Base-by-base conservation (phyloP, 768 basidiomycete genomes). In the Boletales sp. region DNA sequence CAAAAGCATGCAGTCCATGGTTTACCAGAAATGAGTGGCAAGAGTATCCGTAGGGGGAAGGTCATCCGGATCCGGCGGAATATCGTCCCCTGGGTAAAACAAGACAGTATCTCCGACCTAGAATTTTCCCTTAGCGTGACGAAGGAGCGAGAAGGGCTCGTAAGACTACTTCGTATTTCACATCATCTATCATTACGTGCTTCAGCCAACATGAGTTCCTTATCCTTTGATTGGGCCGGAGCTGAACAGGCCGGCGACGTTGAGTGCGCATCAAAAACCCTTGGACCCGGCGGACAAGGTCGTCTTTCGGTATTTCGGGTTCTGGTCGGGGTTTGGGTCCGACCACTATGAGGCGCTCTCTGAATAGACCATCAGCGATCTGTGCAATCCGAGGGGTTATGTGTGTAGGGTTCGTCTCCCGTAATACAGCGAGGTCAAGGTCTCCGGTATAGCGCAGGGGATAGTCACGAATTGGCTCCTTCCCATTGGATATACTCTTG, bases 91-190 rank as follows among this genome's bases (percentile, higher is more conserved):
- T 4, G 70, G 70, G 15, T 76, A 76, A 15, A 83, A 68, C 5
- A 88, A 49, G 2, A 87, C 70, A 33, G 78, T 75, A 52, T 90
- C 86, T 1, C 85, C 86, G 35, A 80, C 59, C 87, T 90, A 50
- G 8, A 41, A 6, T 33, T 11, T n/a, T 17, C 50, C 21, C 33
- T 57, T 25, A 55, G 18, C 15, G 17, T n/a, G 8, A 52, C 33
- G 13, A 19, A 46, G 30, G 18, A 39, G 14, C 2, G 40, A 37
- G 30, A 30, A 41, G 5, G 36, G 2, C 13, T 31, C 39, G 12
- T 15, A 18, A 34, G 61, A 69, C 39, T 51, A 82, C 80, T 55
- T 67, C 56, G 49, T 80, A 85, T 12, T 57, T 55, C 15, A 73
- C 60, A 0, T 63, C 67, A 38, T 80, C 77, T 41, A 86, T 69